phyloP scores from a whole-genome alignment of 1,284 basidiomycete species.

The Naganishia liquefaciens region DNA sequence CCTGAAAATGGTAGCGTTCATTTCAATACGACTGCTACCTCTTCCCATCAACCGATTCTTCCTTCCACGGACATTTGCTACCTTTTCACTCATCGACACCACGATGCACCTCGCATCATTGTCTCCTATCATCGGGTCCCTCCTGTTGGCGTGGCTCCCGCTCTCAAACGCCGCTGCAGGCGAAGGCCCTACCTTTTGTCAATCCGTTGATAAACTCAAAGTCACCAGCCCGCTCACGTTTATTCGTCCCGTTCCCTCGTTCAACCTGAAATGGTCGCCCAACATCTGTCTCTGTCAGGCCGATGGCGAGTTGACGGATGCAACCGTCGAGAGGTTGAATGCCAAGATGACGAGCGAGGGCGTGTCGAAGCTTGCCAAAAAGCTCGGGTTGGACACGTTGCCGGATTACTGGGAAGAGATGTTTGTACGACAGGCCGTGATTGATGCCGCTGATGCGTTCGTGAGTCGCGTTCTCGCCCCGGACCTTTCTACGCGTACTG shows the following conservation, averaged over 20 bases:
- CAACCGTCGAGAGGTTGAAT: conserved; percentile 7
- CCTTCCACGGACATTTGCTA: neutral
- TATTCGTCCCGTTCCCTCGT: conserved; percentile 14
- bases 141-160: neutral
- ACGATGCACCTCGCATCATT: conserved; percentile 14
- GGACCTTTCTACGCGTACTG: neutral
- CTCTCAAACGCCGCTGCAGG: neutral
- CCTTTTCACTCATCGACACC: neutral
- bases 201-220: conserved; percentile 26
- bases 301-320: conserved; percentile 19
- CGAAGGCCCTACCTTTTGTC: conserved; percentile 11
- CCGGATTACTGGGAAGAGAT: conserved; percentile 17
- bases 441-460: conserved; percentile 13
- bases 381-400: conserved; percentile 18
- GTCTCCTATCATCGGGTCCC: neutral
- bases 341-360: conserved; percentile 18
- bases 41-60: neutral
- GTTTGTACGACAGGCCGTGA: conserved; percentile 23
- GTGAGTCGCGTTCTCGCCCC: conserved; percentile 1
- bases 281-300: conserved; percentile 25
- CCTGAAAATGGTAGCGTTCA: too few relatives aligned
- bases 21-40: too few relatives aligned
- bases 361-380: conserved; percentile 6
- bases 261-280: conserved; percentile 26
- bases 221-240: conserved; percentile 21